Evolutionary conservation across 75 land plant genomes (phyloP), one percentile per base, ranked within the genome.

Genomic region (Picea glauca): DNA sequence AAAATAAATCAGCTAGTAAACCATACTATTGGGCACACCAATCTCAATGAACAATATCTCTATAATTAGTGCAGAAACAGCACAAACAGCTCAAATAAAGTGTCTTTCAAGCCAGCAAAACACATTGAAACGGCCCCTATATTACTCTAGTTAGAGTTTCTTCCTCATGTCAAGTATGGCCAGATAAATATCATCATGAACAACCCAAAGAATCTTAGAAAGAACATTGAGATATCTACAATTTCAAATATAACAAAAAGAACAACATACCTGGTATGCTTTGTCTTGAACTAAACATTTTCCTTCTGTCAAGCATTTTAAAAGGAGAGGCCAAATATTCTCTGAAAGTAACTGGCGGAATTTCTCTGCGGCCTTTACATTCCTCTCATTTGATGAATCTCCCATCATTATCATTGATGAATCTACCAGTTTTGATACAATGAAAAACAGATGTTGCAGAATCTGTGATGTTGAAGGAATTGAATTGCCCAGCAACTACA

Each of bases 371-470:
- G 75, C 80, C 15, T 78, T 76, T 0, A 40, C 33, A 76, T 81
- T 83, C 63, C 78, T 66, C 12, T 38, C 56, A 58, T 32, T 68
- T 14, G 78, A 26, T 13, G 81, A 40, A 54, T 26, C 26, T 40
- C 54, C 62, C 74, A 26, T 26, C 63, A 58, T 58, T 56, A 20
- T 58, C 9, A 57, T 62, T 46, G 62, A 85, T 3, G 72, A 20
- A 62, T 80, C 79, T 4, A 92, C 77, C 30, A 92, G 60, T 80
- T 90, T 92, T 30, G 83, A 63, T 3, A 81, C 50, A 54, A 88
- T 63, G 64, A 92, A 92, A 80, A 90, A 90, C 18, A 90, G 77
- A 79, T 88, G 85, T 30, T 90, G 92, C 58, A 88, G 78, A 62
- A 32, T 58, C 58, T 83, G 84, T 60, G 87, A 91, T 20, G 82